phyloP scores from a whole-genome alignment of 2,329 filamentous ascomycete species.

The Thelonectria discophora region DNA sequence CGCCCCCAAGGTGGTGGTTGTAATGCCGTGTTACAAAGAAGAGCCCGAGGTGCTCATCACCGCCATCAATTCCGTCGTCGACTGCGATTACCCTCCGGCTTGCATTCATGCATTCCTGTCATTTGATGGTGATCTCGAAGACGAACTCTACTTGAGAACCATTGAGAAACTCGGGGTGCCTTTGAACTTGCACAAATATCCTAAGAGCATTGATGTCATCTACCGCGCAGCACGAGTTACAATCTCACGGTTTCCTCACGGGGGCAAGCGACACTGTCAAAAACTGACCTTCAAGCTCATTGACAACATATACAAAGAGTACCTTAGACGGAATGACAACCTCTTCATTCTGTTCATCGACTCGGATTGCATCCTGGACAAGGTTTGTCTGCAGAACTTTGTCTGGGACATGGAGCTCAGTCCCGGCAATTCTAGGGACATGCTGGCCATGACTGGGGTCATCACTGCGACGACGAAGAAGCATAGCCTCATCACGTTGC shows the following conservation, averaged over 20 bases:
- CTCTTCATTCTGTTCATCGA: conserved; percentile 97
- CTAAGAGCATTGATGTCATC: conserved; percentile 87
- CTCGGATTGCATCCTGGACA: conserved; percentile 94
- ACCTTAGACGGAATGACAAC: conserved; percentile 87
- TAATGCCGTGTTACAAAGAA: conserved; percentile 98
- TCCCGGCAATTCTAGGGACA: conserved; percentile 88
- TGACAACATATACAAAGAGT: conserved; percentile 89
- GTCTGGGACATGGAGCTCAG: conserved; percentile 99
- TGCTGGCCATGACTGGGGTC: conserved; percentile 97
- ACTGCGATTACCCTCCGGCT: conserved; percentile 90
- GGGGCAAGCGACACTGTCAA: conserved; percentile 93
- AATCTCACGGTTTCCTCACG: conserved; percentile 90
- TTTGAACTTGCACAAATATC: conserved; percentile 78
- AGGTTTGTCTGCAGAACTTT: conserved; percentile 93
- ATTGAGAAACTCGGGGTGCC: conserved; percentile 87
- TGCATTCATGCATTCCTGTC: conserved; percentile 96
- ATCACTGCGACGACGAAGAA: conserved; percentile 94
- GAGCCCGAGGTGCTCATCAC: conserved; percentile 83
- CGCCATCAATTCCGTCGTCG: conserved; percentile 89
- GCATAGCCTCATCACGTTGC: conserved; percentile 86
- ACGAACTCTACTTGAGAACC: conserved; percentile 88
- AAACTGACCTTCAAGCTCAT: conserved; percentile 94
- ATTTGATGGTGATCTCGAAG: conserved; percentile 89
- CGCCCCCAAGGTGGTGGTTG: conserved; percentile 92
- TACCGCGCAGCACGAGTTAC: conserved; percentile 88